Base-by-base conservation (phyloP, 192 early-diverging fungal species). In the Coemansia sp. region DNA sequence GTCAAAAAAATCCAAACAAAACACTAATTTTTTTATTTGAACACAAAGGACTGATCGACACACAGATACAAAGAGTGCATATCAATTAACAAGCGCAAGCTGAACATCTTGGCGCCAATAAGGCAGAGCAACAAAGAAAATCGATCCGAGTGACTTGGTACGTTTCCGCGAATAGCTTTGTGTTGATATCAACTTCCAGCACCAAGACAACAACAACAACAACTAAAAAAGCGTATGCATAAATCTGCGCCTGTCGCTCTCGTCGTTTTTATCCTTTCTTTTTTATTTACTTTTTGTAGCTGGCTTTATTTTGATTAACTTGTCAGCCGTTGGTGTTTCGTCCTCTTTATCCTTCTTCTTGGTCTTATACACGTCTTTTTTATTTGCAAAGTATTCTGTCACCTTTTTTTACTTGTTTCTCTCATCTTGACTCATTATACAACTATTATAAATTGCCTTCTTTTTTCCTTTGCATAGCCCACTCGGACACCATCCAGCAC, bases 31-130 rank as follows among this genome's bases (percentile, higher is more conserved):
- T 3, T 45, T 45, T 7, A 16, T 3, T 45, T 7, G 11, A 45
- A 40, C 60, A 67, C 66, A 67, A 67, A 67, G 66, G 51, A 34
- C 66, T n/a, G 66, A 67, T 67, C 66, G 57, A 49, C 66, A 60
- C 38, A n/a, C 45, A 28, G 42, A 30, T 14, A 45, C 42, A 42
- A 17, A 61, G 60, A 38, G 12, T 14, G 12, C 42, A 45, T 45
- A 11, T 3, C 42, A 11, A n/a, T n/a, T n/a, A 45, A 45, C 10
- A 7, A 14, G 16, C 42, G 42, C 5, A 45, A 4, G 3, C 32
- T 56, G 54, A 32, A n/a, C 54, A 31, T 33, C 54, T 56, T 32
- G 54, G 54, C 30, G 54, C 54, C 30, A 56, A 12, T 17, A 56
- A 8, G 49, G 49, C 18, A 29, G 6, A 54, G 30, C 12, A 56